phyloP scores from a whole-genome alignment of 805 yeast species.

The Candida verbasci region DNA sequence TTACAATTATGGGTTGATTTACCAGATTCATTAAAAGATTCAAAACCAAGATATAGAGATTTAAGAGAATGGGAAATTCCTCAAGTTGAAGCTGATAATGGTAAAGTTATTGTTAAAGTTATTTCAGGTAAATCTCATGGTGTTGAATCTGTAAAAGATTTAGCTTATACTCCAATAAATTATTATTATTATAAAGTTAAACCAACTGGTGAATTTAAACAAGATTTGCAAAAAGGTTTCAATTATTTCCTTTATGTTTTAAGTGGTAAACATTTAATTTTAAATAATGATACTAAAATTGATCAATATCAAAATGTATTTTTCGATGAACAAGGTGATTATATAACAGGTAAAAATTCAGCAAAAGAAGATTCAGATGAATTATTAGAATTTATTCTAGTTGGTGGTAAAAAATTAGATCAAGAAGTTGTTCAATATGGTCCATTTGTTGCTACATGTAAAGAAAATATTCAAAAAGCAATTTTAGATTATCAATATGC shows the following conservation, averaged over 20 bases:
- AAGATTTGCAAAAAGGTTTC: constrained; percentile 54
- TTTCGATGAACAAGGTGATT: constrained; percentile 67
- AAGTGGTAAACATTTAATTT: constrained; percentile 49
- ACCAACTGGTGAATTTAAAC: constrained; percentile 63
- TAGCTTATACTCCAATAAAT: constrained; percentile 79
- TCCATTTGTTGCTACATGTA: constrained; percentile 79
- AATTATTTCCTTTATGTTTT: constrained; percentile 68
- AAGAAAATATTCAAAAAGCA: constrained; percentile 63
- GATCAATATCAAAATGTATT: constrained; percentile 51
- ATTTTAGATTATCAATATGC: constrained; percentile 68
- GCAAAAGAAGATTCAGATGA: constrained; percentile 33
- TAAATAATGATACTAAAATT: constrained; percentile 40
- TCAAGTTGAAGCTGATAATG: constrained; percentile 57
- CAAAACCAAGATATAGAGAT: constrained; percentile 75
- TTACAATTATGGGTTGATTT: constrained; percentile 87
- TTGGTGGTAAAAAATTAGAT: constrained; percentile 71
- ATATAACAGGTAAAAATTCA: constrained; percentile 43
- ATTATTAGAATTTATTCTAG: constrained; percentile 59
- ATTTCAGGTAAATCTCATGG: constrained; percentile 78
- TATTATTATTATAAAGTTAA: constrained; percentile 63
- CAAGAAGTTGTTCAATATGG: constrained; percentile 85
- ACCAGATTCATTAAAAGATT: constrained; percentile 58
- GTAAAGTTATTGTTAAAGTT: constrained; percentile 59
- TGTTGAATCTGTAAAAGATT: constrained; percentile 64
- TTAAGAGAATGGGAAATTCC: constrained; percentile 70